These are phyloP conservation scores for Quercus cerris DNA, from an alignment of 306 rosid species.

Conservation along the genomic window DNA sequence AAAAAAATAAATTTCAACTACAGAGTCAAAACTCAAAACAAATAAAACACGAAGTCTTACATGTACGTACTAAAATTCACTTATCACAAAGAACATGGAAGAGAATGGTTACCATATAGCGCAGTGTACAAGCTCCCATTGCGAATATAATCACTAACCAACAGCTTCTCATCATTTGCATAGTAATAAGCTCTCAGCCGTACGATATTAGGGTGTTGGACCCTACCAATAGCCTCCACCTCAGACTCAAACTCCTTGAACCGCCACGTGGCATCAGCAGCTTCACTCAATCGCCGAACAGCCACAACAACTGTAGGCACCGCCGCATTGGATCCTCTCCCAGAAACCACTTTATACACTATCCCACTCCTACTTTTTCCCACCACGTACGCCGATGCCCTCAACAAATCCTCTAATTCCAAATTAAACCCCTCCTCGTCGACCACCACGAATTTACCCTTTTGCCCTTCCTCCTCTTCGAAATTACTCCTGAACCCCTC, in stretches of 20 bases:
- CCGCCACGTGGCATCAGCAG: slow-evolving; percentile 67
- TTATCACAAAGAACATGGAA: not conserved
- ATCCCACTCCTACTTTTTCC: slow-evolving; percentile 84
- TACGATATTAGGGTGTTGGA: slow-evolving; percentile 71
- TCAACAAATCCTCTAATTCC: slow-evolving; percentile 74
- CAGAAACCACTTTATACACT: slow-evolving; percentile 70
- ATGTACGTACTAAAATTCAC: too few species aligned
- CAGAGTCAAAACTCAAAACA: not conserved
- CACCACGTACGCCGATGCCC: slow-evolving; percentile 89
- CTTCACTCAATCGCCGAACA: slow-evolving; percentile 67
- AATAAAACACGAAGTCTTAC: not conserved
- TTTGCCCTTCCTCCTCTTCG: slow-evolving; percentile 48
- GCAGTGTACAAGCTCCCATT: slow-evolving; percentile 68
- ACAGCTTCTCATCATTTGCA: slow-evolving; percentile 67
- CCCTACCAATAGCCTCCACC: slow-evolving; percentile 68
- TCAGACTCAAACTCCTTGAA: slow-evolving; percentile 68
- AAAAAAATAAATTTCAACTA: too few species aligned
- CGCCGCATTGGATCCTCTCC: slow-evolving; percentile 38
- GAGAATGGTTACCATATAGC: slow-evolving; percentile 50
- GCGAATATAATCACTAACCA: slow-evolving; percentile 71
- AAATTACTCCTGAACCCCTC: not conserved
- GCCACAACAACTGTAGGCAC: slow-evolving; percentile 54
- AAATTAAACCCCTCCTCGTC: slow-evolving; percentile 70
- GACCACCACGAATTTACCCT: slow-evolving; percentile 60
- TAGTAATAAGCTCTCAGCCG: slow-evolving; percentile 71